A percentile compares a stretch with the other conserved stretches of the same genome.
phyloP scores from a whole-genome alignment of 75 land plant species.

The Isoetes taiwanensis region DNA sequence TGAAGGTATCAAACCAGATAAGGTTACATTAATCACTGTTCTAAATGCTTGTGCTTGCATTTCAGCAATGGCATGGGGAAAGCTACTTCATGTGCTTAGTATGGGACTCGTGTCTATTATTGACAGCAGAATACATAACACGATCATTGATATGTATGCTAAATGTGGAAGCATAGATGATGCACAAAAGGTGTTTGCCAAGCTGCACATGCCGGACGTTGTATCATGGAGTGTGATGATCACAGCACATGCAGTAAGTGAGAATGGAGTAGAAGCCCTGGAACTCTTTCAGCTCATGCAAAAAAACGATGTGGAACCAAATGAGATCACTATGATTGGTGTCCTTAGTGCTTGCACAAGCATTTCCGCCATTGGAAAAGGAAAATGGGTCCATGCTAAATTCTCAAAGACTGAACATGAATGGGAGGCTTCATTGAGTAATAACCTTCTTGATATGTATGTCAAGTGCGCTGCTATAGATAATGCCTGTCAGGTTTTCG shows the following conservation, averaged over 20 bases:
- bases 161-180: too few species aligned
- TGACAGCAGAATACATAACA: too few species aligned
- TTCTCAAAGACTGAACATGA: neutral
- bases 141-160: conserved; percentile 2
- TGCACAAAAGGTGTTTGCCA: too few species aligned
- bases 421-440: neutral
- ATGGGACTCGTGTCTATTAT: too few species aligned
- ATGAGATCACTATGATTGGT: neutral
- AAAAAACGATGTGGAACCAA: neutral
- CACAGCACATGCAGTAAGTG: neutral
- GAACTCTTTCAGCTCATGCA: neutral
- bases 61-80: too few species aligned
- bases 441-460: neutral
- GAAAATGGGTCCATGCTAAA: neutral
- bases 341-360: neutral
- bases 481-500: conserved; percentile 11
- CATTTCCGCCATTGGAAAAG: neutral
- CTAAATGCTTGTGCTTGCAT: too few species aligned
- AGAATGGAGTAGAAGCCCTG: neutral
- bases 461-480: conserved; percentile 29
- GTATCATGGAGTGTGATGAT: neutral
- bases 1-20: too few species aligned
- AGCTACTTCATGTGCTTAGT: too few species aligned
- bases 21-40: too few species aligned
- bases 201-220: too few species aligned